Evolutionary conservation across 208 protist species (phyloP).

Genomic region (Naegleria fowleri): DNA sequence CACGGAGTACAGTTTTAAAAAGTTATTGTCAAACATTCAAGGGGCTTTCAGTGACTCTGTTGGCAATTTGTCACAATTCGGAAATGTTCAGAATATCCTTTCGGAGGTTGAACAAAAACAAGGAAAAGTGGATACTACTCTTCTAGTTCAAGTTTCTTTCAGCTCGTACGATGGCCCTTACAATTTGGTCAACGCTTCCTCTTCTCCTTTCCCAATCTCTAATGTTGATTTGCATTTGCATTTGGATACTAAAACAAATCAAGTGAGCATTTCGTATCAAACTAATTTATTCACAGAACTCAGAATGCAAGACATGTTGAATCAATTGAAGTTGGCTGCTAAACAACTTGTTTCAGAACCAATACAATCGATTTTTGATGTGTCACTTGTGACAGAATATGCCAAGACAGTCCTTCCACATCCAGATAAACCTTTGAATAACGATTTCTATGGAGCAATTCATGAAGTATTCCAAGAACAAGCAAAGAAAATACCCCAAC

Average conservation of each 20-base stretch:
- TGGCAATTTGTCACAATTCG: neutral
- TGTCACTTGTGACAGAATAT: slow-evolving; percentile 40
- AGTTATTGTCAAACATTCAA: neutral
- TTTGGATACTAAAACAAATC: neutral
- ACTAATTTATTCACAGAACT: neutral
- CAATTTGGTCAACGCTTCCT: neutral
- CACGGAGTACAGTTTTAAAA: neutral
- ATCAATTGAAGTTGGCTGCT: neutral
- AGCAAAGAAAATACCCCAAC: slow-evolving; percentile 31
- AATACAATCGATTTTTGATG: slow-evolving; percentile 32
- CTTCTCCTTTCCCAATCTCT: neutral
- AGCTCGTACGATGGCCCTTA: neutral
- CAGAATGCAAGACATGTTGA: neutral
- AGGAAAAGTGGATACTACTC: neutral
- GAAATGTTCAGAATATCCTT: neutral
- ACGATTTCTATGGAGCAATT: slow-evolving; percentile 43
- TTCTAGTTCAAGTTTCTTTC: neutral
- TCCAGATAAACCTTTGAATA: slow-evolving; percentile 42
- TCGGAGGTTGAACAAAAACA: neutral
- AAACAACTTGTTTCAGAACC: neutral
- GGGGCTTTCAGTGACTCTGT: neutral
- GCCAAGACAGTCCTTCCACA: slow-evolving; percentile 41
- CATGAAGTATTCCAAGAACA: slow-evolving; percentile 44
- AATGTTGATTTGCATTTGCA: slow-evolving; percentile 12
- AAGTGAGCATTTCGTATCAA: neutral